A percentile compares a stretch with the other conserved stretches of the same genome.
phyloP scores from a whole-genome alignment of 768 basidiomycete species.

The Lanmaoa rubissima region DNA sequence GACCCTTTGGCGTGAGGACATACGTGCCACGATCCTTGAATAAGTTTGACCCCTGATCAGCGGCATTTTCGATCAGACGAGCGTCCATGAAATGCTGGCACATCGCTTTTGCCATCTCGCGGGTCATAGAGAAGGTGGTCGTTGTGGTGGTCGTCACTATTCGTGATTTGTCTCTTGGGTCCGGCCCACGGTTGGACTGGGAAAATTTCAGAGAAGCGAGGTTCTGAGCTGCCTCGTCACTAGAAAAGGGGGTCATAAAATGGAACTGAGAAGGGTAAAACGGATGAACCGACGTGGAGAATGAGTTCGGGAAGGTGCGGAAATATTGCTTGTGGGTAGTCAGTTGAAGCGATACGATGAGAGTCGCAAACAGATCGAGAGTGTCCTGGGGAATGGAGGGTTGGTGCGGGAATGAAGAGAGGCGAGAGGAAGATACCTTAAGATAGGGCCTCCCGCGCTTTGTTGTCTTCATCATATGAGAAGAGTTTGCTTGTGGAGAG shows the following conservation, averaged over 20 bases:
- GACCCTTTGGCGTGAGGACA: conserved; percentile 93
- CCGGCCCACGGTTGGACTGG: conserved; percentile 96
- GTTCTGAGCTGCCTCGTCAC: conserved; percentile 93
- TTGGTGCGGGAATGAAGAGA: conserved; percentile 7
- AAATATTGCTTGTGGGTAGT: conserved; percentile 94
- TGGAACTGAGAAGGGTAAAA: neutral
- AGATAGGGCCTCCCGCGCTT: conserved; percentile 92
- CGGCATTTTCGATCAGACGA: conserved; percentile 93
- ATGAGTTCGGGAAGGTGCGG: conserved; percentile 90
- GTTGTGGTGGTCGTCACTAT: conserved; percentile 99
- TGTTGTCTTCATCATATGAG: conserved; percentile 99
- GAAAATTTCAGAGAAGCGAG: conserved; percentile 96
- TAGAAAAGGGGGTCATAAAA: conserved; percentile 33
- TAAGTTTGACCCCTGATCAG: conserved; percentile 80
- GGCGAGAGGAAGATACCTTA: conserved; percentile 54
- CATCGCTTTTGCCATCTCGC: conserved; percentile 99
- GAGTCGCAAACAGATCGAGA: conserved; percentile 95
- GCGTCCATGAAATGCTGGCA: conserved; percentile 99
- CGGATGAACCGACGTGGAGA: conserved; percentile 75
- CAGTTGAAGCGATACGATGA: conserved; percentile 90
- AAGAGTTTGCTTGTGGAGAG: conserved; percentile 60
- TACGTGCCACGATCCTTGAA: conserved; percentile 99
- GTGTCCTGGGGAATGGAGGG: conserved; percentile 65
- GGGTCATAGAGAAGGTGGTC: conserved; percentile 99
- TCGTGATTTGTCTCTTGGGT: conserved; percentile 96